Conservation (phyloP, 441 rosid species). For the Dalechampia spathulata region DNA sequence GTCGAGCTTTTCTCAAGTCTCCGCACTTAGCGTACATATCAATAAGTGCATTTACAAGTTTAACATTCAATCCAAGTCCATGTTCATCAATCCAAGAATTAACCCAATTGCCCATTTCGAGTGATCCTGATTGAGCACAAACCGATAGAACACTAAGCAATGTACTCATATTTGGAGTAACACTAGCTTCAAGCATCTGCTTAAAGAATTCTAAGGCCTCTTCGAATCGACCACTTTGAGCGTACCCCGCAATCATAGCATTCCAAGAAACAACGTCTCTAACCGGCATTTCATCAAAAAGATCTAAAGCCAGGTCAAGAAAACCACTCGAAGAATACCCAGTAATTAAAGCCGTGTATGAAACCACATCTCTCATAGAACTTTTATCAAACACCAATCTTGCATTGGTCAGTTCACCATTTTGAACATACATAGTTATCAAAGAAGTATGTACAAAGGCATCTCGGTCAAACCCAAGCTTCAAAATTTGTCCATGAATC, state of each 20-base stretch:
- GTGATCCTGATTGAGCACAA: slow-evolving; percentile 39
- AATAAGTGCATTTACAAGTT: slow-evolving; percentile 48
- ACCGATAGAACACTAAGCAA: slow-evolving; percentile 42
- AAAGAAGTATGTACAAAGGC: slow-evolving; percentile 52
- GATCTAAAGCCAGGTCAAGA: slow-evolving; percentile 29
- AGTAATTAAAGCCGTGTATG: slow-evolving; percentile 40
- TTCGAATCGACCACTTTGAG: no score
- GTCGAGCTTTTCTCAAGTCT: slow-evolving; percentile 33
- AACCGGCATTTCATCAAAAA: no score
- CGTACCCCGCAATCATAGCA: no score
- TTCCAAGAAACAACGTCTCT: no score
- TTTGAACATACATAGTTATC: slow-evolving; percentile 49
- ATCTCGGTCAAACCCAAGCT: slow-evolving; percentile 36
- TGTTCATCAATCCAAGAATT: slow-evolving; percentile 25
- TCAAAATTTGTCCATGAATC: no score
- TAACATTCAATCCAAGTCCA: slow-evolving; percentile 27
- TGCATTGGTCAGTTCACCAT: slow-evolving; percentile 31
- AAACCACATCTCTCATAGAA: slow-evolving; percentile 35
- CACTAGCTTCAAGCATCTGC: slow-evolving; percentile 25
- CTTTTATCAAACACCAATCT: slow-evolving; percentile 41
- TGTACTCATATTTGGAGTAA: slow-evolving; percentile 37
- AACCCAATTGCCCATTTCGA: slow-evolving; percentile 31
- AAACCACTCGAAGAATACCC: slow-evolving; percentile 39
- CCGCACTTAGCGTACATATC: slow-evolving; percentile 66
- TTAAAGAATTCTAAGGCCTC: slow-evolving; percentile 31